phyloP scores from a whole-genome alignment of 2,329 filamentous ascomycete species.

The Xylariaceae sp. region DNA sequence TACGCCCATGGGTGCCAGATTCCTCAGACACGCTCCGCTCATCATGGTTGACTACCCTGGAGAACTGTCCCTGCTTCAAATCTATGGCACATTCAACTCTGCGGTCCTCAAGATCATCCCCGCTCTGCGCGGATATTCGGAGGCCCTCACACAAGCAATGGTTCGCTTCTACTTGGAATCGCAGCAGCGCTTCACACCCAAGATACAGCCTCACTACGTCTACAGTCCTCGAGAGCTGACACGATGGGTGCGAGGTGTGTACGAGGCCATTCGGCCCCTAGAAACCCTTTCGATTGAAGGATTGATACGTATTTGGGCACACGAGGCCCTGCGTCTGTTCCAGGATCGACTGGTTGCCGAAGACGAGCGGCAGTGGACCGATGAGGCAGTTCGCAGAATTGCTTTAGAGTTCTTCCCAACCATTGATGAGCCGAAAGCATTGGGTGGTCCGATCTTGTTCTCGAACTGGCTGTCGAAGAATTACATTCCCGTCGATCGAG shows the following conservation, averaged over 20 bases:
- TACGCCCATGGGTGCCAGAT: slow-evolving; percentile 86
- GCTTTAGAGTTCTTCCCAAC: slow-evolving; percentile 89
- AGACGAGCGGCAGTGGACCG: slow-evolving; percentile 91
- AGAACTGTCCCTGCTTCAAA: slow-evolving; percentile 87
- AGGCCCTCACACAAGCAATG: slow-evolving; percentile 93
- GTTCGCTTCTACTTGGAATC: slow-evolving; percentile 94
- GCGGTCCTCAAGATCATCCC: slow-evolving; percentile 96
- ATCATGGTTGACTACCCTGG: slow-evolving; percentile 99
- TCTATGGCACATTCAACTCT: slow-evolving; percentile 96
- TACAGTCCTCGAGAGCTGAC: slow-evolving; percentile 99
- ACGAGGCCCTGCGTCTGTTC: slow-evolving; percentile 92
- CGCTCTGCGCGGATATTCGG: slow-evolving; percentile 87
- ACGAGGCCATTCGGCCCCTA: slow-evolving; percentile 90
- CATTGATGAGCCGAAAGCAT: slow-evolving; percentile 82
- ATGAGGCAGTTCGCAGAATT: slow-evolving; percentile 77
- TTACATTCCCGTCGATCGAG: slow-evolving; percentile 92
- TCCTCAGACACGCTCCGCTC: slow-evolving; percentile 92
- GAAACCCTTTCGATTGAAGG: slow-evolving; percentile 85
- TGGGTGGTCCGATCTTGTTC: slow-evolving; percentile 91
- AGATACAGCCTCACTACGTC: slow-evolving; percentile 97
- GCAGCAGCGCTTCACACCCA: slow-evolving; percentile 86
- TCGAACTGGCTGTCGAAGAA: slow-evolving; percentile 99
- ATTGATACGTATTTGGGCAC: slow-evolving; percentile 93
- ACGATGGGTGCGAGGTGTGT: slow-evolving; percentile 93
- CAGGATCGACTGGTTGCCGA: slow-evolving; percentile 94